Base-by-base conservation (phyloP, 345 rosid genomes). In the Lepidium aucheri region DNA sequence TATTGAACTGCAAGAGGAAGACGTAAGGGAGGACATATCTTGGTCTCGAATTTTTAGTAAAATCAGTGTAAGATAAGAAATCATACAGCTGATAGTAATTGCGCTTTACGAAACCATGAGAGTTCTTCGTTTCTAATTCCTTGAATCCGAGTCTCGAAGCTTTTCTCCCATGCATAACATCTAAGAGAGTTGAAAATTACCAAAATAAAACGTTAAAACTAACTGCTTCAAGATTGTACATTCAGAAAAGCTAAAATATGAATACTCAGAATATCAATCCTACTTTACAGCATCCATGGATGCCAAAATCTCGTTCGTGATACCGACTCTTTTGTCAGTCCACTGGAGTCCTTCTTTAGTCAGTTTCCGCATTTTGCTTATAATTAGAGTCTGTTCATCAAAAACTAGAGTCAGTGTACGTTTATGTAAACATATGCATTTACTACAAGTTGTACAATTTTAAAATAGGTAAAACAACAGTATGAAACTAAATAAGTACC, bases 201-300 rank as follows among this genome's bases (percentile, higher is more conserved):
- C 67, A n/a, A 63, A 1, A 47, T 1, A 18, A 34, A 45, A 16
- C 2, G 16, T 28, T 36, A n/a, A 61, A 22, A n/a, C n/a, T 17
- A 63, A 69, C 44, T 39, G 20, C 33, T 40, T 39, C 24, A 20
- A 14, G 63, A 40, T 12, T 64, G 59, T 60, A 20, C 18, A 14
- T 5, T 42, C 9, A 42, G 16, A 74, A 67, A 70, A 24, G 11
- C 24, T 51, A 17, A 60, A 60, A 71, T 9, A 10, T 7, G 2
- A 65, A 26, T 12, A 18, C 26, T 43, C 60, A 20, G 28, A 54
- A 51, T 55, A 67, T 65, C n/a, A 58, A 65, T n/a, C 89, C 53
- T 84, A 94, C 97, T 94, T 90, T 76, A 94, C 89, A 14, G 90
- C 85, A 58, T 90, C 97, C 97, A 94, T 94, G 64, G 99, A 86